These are phyloP conservation scores for Luffa aegyptiaca DNA, from an alignment of 306 rosid species.

Conservation along the genomic window DNA sequence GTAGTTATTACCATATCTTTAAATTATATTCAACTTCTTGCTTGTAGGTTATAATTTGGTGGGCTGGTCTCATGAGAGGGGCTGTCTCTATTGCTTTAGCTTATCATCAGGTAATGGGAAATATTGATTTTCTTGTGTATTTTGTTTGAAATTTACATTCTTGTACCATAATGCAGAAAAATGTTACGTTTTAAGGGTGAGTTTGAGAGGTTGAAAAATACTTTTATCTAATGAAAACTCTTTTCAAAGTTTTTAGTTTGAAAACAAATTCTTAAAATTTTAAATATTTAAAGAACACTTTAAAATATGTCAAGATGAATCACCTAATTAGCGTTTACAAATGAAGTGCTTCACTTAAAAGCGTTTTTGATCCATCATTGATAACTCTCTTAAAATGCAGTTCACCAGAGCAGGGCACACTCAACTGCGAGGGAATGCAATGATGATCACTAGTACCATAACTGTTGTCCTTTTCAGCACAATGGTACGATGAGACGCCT, in stretches of 20 bases:
- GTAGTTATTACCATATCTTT: neutral
- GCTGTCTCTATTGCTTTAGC: conserved; percentile 98
- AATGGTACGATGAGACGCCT: conserved; percentile 48
- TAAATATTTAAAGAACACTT: too few species aligned
- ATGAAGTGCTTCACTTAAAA: neutral
- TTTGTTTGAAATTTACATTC: neutral
- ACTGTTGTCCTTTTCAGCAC: conserved; percentile 93
- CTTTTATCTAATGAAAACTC: neutral
- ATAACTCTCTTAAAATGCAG: conserved; percentile 35
- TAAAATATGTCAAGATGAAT: neutral
- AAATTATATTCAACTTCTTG: neutral
- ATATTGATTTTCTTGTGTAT: neutral
- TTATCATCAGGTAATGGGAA: conserved; percentile 64
- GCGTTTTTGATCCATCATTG: neutral
- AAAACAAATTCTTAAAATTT: neutral
- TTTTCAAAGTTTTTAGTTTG: neutral
- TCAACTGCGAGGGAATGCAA: conserved; percentile 56
- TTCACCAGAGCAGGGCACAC: conserved; percentile 83
- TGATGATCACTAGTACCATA: conserved; percentile 93
- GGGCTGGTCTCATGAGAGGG: conserved; percentile 99
- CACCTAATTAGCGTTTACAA: neutral
- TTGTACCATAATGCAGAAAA: neutral
- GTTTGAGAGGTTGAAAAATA: neutral
- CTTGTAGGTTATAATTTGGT: conserved; percentile 79
- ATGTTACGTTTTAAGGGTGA: neutral